Conservation (phyloP, 106 monocot species). For the Platanthera zijinensis region DNA sequence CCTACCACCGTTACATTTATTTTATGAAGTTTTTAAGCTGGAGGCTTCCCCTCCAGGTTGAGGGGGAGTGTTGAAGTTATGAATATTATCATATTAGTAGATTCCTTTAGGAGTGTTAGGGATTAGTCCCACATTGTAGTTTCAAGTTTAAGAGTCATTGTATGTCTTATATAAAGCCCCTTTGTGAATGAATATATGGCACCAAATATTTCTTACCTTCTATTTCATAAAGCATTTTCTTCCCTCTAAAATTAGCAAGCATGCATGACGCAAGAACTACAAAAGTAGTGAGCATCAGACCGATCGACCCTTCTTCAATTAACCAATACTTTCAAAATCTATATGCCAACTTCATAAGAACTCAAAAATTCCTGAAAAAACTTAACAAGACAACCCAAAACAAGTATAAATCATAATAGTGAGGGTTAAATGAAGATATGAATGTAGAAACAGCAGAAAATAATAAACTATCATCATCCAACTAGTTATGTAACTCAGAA, state of each 20-base stretch:
- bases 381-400: background rate
- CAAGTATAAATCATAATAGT: background rate
- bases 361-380: background rate
- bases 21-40: no score
- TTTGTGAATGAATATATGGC: no score
- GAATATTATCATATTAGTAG: no score
- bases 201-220: no score
- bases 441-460: background rate
- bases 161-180: no score
- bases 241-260: background rate
- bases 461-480: background rate
- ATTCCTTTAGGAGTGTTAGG: no score
- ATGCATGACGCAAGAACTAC: background rate
- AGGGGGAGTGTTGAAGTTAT: no score
- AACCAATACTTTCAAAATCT: background rate
- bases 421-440: background rate
- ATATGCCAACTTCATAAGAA: background rate
- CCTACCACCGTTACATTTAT: no score
- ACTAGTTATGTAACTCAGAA: background rate
- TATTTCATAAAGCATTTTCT: background rate
- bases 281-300: background rate
- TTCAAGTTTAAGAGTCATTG: no score
- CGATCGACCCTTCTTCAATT: background rate
- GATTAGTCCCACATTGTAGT: no score
- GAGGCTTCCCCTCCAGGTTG: no score